Evolutionary conservation across 441 rosid genomes (phyloP), one percentile per base, ranked within the genome.

Genomic region (Lepidium campestre): DNA sequence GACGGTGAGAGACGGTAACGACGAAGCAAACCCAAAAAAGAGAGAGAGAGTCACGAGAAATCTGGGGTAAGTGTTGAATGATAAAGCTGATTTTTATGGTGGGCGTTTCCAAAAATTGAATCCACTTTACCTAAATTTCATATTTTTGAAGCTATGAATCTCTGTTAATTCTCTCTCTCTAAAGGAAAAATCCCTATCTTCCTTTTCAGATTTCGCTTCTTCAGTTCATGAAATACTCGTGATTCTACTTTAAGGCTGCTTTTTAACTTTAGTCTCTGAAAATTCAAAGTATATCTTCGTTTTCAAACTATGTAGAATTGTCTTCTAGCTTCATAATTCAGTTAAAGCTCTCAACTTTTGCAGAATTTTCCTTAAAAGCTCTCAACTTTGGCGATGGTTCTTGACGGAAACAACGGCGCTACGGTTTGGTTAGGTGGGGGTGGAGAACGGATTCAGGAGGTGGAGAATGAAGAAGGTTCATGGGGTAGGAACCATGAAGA

Each of bases 371-470:
- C 10, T 10, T 29, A 8, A 29, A 29, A 66, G 64, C 22, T 73
- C 31, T 36, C 20, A 36, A 35, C 53, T 53, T 74, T 61, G 65
- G 11, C 60, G 31, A 86, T 89, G 96, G 90, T 80, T 67, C 80
- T 84, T 31, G 87, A 79, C 65, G 69, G 84, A 11, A 79, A 82
- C 85, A 78, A 82, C 83, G 79, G 79, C 63, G 80, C 76, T 56
- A 40, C 53, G 10, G 82, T 75, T 60, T 90, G 93, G 94, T 70
- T 84, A 83, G 85, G 75, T 11, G 83, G 73, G 2, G 85, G 71
- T 0, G 81, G 72, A 53, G 85, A 80, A 44, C 5, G 68, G 32
- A 40, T 25, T 14, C 82, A 75, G 11, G 88, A 78, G 56, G 84
- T 45, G 10, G 75, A 71, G 42, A 64, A 63, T 22, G 78, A 69